Conservation (phyloP, 2,329 filamentous ascomycete species). For the Penicillium nordicum region DNA sequence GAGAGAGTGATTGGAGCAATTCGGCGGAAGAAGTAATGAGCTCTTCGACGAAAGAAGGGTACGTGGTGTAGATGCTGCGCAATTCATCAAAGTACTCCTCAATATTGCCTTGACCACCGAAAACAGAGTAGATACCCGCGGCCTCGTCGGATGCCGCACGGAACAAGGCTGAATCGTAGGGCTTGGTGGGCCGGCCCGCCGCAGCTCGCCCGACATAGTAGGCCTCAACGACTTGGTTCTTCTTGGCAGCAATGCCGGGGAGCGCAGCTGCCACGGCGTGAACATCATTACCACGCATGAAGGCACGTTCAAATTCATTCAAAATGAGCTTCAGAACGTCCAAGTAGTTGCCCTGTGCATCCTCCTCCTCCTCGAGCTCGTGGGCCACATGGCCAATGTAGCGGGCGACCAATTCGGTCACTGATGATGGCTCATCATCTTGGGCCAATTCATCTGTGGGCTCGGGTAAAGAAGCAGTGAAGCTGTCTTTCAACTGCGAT, state of each 20-base stretch:
- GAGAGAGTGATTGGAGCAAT: constrained; percentile 78
- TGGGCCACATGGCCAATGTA: constrained; percentile 87
- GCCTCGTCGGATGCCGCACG: constrained; percentile 80
- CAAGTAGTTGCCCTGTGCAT: constrained; percentile 80
- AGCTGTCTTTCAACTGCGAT: constrained; percentile 87
- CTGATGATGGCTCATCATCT: constrained; percentile 98
- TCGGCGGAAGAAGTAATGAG: constrained; percentile 78
- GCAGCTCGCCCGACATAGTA: constrained; percentile 90
- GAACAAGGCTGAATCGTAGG: constrained; percentile 89
- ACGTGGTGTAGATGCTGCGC: constrained; percentile 84
- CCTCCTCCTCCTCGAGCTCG: constrained; percentile 90
- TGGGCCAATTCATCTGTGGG: constrained; percentile 96
- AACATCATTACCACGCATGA: constrained; percentile 92
- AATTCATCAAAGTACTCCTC: constrained; percentile 99
- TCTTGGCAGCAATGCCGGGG: constrained; percentile 89
- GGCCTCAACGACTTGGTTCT: constrained; percentile 79
- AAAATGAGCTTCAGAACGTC: constrained; percentile 89
- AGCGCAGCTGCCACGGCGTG: constrained; percentile 82
- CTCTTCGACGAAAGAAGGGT: constrained; percentile 84
- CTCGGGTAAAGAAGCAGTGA: constrained; percentile 76
- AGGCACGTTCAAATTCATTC: constrained; percentile 94
- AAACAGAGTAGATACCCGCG: constrained; percentile 87
- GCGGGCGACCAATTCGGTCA: constrained; percentile 84
- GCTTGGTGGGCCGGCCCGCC: constrained; percentile 78
- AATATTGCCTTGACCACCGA: constrained; percentile 97